These are phyloP conservation scores for Eucalyptus camaldulensis DNA, from an alignment of 345 rosid genomes.

Conservation along the genomic window DNA sequence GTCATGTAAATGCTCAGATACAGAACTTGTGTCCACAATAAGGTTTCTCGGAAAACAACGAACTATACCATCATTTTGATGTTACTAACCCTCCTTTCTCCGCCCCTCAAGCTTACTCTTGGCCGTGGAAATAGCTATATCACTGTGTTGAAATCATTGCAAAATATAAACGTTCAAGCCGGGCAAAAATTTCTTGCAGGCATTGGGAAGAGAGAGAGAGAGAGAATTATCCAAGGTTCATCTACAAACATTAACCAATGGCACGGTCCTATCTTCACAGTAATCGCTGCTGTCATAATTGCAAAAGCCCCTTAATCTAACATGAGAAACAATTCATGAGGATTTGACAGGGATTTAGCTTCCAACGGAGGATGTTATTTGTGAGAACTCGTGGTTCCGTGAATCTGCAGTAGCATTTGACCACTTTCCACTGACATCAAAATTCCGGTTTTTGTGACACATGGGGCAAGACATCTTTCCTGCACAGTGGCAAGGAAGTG, in stretches of 20 bases:
- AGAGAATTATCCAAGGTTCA: neutral
- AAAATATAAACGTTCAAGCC: neutral
- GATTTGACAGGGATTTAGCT: neutral
- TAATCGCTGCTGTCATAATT: neutral
- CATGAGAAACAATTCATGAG: neutral
- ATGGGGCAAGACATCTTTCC: neutral
- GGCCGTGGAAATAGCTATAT: neutral
- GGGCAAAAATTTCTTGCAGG: neutral
- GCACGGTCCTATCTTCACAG: neutral
- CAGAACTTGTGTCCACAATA: neutral
- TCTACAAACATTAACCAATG: neutral
- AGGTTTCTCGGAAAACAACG: neutral
- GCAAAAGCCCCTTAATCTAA: neutral
- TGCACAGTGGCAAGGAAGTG: neutral
- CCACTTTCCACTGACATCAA: neutral
- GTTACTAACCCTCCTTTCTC: neutral
- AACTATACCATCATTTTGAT: neutral
- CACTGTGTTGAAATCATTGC: neutral
- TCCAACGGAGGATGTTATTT: neutral
- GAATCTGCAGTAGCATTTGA: neutral
- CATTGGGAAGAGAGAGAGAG: neutral
- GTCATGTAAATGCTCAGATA: neutral
- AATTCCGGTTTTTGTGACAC: neutral
- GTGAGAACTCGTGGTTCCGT: neutral
- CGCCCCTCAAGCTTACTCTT: neutral